Conservation (phyloP, 305 asterid species). For the Solanum chacoense region DNA sequence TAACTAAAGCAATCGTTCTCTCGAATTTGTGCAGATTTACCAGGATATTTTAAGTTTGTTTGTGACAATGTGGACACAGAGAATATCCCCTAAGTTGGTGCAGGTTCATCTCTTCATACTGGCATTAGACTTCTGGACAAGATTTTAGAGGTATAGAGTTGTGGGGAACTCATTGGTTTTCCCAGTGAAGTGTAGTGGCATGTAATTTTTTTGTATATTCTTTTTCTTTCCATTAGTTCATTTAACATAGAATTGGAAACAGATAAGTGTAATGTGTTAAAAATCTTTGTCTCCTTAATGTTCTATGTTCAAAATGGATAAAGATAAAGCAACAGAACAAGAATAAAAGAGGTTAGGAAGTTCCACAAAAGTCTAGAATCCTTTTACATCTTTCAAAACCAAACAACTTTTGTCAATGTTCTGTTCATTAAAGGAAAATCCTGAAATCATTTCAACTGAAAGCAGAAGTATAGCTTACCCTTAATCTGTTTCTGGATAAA, state of each 20-base stretch:
- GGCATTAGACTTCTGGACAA: neutral
- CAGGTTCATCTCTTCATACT: neutral
- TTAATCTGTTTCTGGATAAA: slow-evolving; percentile 59
- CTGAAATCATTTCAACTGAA: neutral
- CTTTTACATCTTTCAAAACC: neutral
- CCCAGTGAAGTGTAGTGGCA: neutral
- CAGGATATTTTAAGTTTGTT: neutral
- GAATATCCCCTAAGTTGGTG: neutral
- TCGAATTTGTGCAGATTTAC: neutral
- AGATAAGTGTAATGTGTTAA: neutral
- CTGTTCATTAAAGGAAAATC: neutral
- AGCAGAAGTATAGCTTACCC: slow-evolving; percentile 30
- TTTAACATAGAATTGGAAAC: neutral
- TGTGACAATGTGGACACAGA: neutral
- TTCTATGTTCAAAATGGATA: neutral
- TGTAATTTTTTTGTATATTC: neutral
- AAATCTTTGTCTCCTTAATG: neutral
- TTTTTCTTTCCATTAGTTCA: neutral
- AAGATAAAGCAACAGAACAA: neutral
- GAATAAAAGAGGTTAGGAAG: neutral
- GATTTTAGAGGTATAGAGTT: neutral
- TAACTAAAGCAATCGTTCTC: neutral
- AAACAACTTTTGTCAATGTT: neutral
- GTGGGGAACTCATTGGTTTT: neutral
- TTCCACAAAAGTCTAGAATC: neutral